Percentiles rank a stretch among this genome's conserved stretches.
These are phyloP conservation scores for Brassica balearica DNA, from an alignment of 441 rosid genomes.

Conservation along the genomic window DNA sequence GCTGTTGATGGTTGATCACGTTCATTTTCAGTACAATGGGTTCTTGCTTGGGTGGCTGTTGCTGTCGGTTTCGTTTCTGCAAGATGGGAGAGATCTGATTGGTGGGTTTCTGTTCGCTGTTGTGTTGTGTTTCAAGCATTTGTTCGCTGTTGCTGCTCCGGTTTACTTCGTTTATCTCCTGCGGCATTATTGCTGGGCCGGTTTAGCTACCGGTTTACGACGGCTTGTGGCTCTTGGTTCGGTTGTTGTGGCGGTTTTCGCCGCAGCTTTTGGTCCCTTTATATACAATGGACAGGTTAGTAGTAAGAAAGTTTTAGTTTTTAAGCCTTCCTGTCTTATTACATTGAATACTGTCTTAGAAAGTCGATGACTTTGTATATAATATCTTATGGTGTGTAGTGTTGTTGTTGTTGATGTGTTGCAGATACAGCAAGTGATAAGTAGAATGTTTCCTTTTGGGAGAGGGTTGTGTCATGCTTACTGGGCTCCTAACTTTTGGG, in stretches of 20 bases:
- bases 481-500: slow-evolving; percentile 99
- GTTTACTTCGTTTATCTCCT: slow-evolving; percentile 83
- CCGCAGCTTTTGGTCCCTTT: slow-evolving; percentile 82
- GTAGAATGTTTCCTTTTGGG: slow-evolving; percentile 94
- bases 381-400: slow-evolving; percentile 17
- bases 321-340: not conserved
- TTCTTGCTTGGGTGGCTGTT: slow-evolving; percentile 78
- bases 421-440: slow-evolving; percentile 86
- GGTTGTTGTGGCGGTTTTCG: slow-evolving; percentile 66
- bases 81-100: slow-evolving; percentile 77
- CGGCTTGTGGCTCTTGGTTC: slow-evolving; percentile 63
- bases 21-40: slow-evolving; percentile 97
- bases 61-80: slow-evolving; percentile 81
- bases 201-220: slow-evolving; percentile 55
- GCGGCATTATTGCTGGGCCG: slow-evolving; percentile 84
- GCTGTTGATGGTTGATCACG: slow-evolving; percentile 80
- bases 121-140: slow-evolving; percentile 85
- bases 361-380: no score
- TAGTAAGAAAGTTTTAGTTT: not conserved
- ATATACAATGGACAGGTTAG: slow-evolving; percentile 77
- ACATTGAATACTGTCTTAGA: not conserved
- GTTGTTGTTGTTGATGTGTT: slow-evolving; percentile 14
- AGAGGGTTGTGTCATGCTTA: slow-evolving; percentile 98
- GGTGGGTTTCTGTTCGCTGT: slow-evolving; percentile 85
- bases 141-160: slow-evolving; percentile 96